These are phyloP conservation scores for Curvularia eragrostidis DNA, from an alignment of 2,329 filamentous ascomycete species.

Conservation along the genomic window DNA sequence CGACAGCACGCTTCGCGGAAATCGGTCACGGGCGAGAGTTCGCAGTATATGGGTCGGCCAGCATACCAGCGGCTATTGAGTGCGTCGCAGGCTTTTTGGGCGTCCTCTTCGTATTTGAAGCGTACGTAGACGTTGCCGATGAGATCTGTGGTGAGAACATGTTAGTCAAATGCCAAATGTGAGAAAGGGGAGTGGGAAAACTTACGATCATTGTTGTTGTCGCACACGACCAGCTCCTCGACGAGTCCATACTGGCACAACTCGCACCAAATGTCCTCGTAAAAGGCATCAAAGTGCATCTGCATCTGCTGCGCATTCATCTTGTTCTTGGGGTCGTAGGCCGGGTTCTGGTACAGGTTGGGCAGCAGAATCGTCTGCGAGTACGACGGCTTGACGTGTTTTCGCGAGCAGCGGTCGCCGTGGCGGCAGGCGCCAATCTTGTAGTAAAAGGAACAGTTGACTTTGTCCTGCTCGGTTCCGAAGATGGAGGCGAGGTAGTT, in stretches of 20 bases:
- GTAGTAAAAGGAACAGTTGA: conserved; percentile 99
- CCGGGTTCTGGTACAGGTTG: conserved; percentile 98
- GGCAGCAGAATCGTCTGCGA: conserved; percentile 96
- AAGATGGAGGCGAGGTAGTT: conserved; percentile 99
- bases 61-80: conserved; percentile 97
- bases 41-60: conserved; percentile 95
- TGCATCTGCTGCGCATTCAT: conserved; percentile 97
- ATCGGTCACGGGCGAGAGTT: conserved; percentile 94
- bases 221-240: conserved; percentile 97
- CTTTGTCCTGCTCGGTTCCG: conserved; percentile 98
- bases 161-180: neutral
- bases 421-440: conserved; percentile 99
- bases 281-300: conserved; percentile 99
- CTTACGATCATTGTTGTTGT: conserved; percentile 98
- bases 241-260: conserved; percentile 97
- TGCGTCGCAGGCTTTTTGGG: conserved; percentile 90
- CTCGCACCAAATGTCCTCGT: conserved; percentile 99
- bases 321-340: conserved; percentile 94
- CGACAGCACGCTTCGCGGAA: conserved; percentile 98
- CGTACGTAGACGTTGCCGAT: conserved; percentile 99
- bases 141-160: conserved; percentile 65
- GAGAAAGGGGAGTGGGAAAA: conserved; percentile 27
- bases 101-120: conserved; percentile 99
- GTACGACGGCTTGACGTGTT: conserved; percentile 99
- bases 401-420: conserved; percentile 96